A percentile compares a stretch with the other conserved stretches of the same genome.
phyloP scores from a whole-genome alignment of 108 stramenopile genomes.

The Cylindrotheca closterium region DNA sequence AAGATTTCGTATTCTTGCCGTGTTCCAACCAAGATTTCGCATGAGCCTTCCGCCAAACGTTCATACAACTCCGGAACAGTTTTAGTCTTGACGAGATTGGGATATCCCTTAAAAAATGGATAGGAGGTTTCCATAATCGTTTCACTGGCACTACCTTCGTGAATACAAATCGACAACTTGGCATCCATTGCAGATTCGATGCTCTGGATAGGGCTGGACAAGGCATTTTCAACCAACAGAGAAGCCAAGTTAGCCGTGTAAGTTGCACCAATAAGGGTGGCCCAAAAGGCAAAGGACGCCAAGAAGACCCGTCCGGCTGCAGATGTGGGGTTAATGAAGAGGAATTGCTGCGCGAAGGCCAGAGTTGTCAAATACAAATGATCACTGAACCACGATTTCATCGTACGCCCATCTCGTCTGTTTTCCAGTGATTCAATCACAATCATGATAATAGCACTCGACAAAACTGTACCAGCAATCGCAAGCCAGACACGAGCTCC shows the following conservation, averaged over 20 bases:
- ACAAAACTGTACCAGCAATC: not conserved
- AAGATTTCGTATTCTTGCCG: slow-evolving; percentile 1
- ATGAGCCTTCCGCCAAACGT: not conserved
- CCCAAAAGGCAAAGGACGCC: not conserved
- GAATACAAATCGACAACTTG: slow-evolving; percentile 1
- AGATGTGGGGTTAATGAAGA: not conserved
- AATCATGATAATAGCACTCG: not conserved
- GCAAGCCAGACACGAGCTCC: not conserved
- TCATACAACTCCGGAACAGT: not conserved
- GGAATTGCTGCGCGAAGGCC: not conserved
- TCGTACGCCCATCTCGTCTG: not conserved
- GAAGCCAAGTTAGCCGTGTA: slow-evolving; percentile 21
- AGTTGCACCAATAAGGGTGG: not conserved
- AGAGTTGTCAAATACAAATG: not conserved
- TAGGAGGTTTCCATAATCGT: not conserved
- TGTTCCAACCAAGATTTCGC: slow-evolving; percentile 5
- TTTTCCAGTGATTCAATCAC: not conserved
- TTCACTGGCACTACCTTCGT: not conserved
- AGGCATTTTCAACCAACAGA: slow-evolving; percentile 1
- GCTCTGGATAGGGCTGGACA: not conserved
- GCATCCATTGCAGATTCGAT: not conserved
- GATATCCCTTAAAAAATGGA: not conserved
- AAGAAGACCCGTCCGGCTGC: not conserved
- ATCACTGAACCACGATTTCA: not conserved
- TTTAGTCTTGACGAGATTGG: not conserved